These are phyloP conservation scores for Aspergillus affinis DNA, from an alignment of 495 filamentous ascomycete species.

Conservation along the genomic window DNA sequence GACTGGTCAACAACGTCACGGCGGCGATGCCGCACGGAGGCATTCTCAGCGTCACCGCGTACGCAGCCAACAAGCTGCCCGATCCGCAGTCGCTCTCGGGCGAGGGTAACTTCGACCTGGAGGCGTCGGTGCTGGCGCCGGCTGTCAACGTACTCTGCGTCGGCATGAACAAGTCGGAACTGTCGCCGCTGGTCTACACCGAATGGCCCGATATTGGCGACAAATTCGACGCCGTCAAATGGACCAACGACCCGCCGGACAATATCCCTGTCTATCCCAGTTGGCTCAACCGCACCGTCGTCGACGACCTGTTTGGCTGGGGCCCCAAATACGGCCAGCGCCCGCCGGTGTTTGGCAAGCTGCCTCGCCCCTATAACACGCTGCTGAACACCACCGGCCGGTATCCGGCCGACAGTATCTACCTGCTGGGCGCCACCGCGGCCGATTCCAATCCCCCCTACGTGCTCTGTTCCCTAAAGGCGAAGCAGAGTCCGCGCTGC, in stretches of 20 bases:
- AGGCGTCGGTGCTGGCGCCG: constrained; percentile 64
- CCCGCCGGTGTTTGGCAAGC: constrained; percentile 64
- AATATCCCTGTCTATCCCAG: constrained; percentile 28
- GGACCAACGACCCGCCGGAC: constrained; percentile 16
- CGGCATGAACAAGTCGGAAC: constrained; percentile 55
- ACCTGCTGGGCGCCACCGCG: constrained; percentile 59
- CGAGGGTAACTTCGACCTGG: constrained; percentile 62
- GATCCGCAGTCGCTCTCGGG: constrained; percentile 65
- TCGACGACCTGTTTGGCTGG: constrained; percentile 71
- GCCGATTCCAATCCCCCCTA: constrained; percentile 37
- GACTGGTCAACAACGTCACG: constrained; percentile 70
- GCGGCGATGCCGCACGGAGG: constrained; percentile 72
- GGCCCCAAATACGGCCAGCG: constrained; percentile 46
- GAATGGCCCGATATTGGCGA: constrained; percentile 50
- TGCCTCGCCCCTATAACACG: constrained; percentile 62
- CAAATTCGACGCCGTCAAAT: constrained; percentile 35
- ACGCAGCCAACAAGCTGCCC: constrained; percentile 59
- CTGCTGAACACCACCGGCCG: constrained; percentile 53
- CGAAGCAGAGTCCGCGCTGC: constrained; percentile 57
- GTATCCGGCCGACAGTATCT: constrained; percentile 52
- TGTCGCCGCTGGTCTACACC: constrained; percentile 61
- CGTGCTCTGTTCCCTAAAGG: constrained; percentile 62
- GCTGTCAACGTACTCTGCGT: constrained; percentile 69
- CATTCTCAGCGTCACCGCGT: constrained; percentile 58
- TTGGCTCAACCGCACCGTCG: constrained; percentile 56